Conservation (phyloP, 2,329 filamentous ascomycete species). For the Chaetomium olivaceum region DNA sequence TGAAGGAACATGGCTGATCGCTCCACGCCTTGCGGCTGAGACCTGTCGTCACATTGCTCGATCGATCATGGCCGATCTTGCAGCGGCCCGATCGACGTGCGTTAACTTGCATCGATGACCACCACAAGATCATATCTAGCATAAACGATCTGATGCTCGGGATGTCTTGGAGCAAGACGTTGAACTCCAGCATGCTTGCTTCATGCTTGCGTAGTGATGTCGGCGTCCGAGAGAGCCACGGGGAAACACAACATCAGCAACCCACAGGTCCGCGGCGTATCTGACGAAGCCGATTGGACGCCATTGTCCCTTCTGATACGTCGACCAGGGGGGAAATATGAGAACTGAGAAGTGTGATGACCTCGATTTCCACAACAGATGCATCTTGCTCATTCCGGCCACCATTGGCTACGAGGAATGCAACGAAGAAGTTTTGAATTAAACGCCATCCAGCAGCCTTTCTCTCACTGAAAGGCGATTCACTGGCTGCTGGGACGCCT, state of each 20-base stretch:
- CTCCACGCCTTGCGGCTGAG: background rate
- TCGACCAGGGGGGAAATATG: background rate
- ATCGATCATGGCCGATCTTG: constrained; percentile 14
- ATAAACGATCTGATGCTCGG: background rate
- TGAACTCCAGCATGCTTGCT: background rate
- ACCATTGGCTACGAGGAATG: background rate
- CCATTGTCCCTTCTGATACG: background rate
- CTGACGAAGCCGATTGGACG: constrained; percentile 15
- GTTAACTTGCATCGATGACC: constrained; percentile 2
- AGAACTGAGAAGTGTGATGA: constrained; percentile 14
- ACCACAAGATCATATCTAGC: background rate
- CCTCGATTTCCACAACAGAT: background rate
- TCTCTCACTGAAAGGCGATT: background rate
- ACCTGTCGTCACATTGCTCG: background rate
- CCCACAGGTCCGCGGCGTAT: background rate
- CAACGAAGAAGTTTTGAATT: background rate
- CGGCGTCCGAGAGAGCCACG: background rate
- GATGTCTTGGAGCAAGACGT: background rate
- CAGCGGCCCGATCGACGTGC: constrained; percentile 9
- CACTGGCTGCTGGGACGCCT: background rate
- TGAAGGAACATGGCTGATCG: background rate
- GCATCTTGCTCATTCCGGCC: constrained; percentile 7
- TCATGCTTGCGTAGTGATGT: background rate
- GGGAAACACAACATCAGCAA: constrained; percentile 16
- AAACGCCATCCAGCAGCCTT: background rate